phyloP scores from a whole-genome alignment of 2,329 filamentous ascomycete genomes.

The Emericellopsis cladophorae region DNA sequence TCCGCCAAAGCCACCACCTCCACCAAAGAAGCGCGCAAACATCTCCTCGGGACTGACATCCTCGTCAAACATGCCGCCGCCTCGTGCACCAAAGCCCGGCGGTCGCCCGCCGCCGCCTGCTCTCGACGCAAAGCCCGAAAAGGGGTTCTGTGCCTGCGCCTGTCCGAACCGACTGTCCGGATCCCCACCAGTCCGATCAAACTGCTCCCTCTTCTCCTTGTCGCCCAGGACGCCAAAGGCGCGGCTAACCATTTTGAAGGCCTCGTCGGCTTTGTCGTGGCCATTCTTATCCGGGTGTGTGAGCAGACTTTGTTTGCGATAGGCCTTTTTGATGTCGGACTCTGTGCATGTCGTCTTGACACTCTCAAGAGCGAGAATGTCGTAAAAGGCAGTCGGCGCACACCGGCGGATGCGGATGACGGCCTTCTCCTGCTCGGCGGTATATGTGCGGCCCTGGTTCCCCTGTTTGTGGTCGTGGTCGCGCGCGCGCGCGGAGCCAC shows the following conservation, averaged over 20 bases:
- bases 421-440: constrained; percentile 79
- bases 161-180: constrained; percentile 77
- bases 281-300: constrained; percentile 99
- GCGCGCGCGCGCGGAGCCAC: constrained; percentile 26
- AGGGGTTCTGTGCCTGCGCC: constrained; percentile 47
- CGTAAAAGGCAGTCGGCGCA: constrained; percentile 80
- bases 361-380: constrained; percentile 68
- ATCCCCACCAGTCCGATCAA: constrained; percentile 80
- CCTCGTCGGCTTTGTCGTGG: constrained; percentile 88
- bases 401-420: constrained; percentile 83
- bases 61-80: constrained; percentile 63
- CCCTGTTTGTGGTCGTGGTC: constrained; percentile 62
- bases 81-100: constrained; percentile 34
- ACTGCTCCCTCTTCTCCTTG: constrained; percentile 69
- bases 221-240: constrained; percentile 91
- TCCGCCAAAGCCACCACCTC: constrained; percentile 65
- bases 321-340: constrained; percentile 91
- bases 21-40: constrained; percentile 94
- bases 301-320: constrained; percentile 83
- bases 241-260: constrained; percentile 94
- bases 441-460: constrained; percentile 66
- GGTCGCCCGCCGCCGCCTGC: constrained; percentile 13
- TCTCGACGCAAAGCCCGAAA: constrained; percentile 43
- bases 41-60: constrained; percentile 95
- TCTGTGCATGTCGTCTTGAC: constrained; percentile 57